Evolutionary conservation across 2,329 filamentous ascomycete genomes (phyloP), one percentile per base, ranked within the genome.

Genomic region (Colletotrichum eremochloae): DNA sequence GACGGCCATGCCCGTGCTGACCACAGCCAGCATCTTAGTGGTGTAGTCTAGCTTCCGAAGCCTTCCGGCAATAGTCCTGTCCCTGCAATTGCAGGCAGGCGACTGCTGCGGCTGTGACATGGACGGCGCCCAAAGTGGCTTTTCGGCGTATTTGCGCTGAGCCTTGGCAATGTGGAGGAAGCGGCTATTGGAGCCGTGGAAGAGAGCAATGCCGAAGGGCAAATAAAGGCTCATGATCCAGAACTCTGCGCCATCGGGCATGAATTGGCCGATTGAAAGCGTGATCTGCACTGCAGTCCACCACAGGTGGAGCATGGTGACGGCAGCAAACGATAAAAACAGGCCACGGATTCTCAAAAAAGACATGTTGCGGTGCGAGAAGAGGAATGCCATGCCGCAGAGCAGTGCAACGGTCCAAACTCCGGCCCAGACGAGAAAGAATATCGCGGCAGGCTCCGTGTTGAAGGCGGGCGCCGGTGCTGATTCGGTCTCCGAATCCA

Each of bases 161-260:
- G 85, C 83, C 74, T 85, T 85, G 63, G 89, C 89, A 67, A 91
- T 83, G 74, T 90, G 82, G 24, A 91, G 84, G 65, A 92, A 89
- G 67, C 89, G 88, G 76, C 84, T 86, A 77, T 91, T 91, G 72
- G 88, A 87, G 31, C 89, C 90, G 76, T 92, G 90, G 77, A 92
- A 92, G 6, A 93, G 81, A 9, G 89, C 90, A 67, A 93, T 89
- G 33, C 91, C 90, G 60, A 90, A 86, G 14, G 91, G 91, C 3
- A 92, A 82, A 78, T 89, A 91, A 67, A 90, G 83, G 73, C 88
- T 87, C 91, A 93, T 93, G 79, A 91, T 85, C 89, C 90, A 93
- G 78, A 86, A 93, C 79, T 91, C 88, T 20, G 84, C 83, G 29
- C 85, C 81, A 64, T 88, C 88, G 0, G 89, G 87, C 63, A 82